These are phyloP conservation scores for Capronia coronata DNA, from an alignment of 2,329 filamentous ascomycete genomes.

Conservation along the genomic window DNA sequence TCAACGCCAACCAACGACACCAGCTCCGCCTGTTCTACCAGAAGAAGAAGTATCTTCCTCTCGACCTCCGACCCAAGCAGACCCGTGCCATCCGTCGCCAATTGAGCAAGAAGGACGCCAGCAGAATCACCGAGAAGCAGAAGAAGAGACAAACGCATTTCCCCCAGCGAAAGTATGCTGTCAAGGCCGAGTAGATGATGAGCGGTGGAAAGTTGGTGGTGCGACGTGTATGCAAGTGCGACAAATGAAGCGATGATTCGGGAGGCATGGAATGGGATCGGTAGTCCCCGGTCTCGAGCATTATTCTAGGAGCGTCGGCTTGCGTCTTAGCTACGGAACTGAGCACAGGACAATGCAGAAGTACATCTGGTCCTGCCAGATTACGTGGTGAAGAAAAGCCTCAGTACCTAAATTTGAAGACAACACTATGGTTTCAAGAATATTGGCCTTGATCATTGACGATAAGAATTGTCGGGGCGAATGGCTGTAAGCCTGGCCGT, in stretches of 20 bases:
- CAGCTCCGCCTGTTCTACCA: constrained; percentile 99
- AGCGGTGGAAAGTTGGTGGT: constrained; percentile 31
- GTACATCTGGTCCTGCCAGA: constrained; percentile 1
- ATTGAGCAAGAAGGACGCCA: constrained; percentile 84
- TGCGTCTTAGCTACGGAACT: background rate
- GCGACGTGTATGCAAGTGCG: background rate
- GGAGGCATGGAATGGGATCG: background rate
- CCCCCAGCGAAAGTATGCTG: constrained; percentile 96
- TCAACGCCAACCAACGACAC: constrained; percentile 98
- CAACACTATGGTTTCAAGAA: background rate
- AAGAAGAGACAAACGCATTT: constrained; percentile 96
- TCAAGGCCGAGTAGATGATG: constrained; percentile 60
- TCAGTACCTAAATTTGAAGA: constrained; percentile 4
- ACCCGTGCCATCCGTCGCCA: constrained; percentile 96
- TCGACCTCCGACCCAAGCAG: constrained; percentile 97
- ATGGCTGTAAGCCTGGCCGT: background rate
- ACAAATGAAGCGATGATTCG: background rate
- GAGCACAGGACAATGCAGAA: background rate
- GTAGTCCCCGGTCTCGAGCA: background rate
- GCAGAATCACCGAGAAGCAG: constrained; percentile 81
- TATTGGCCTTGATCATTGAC: background rate
- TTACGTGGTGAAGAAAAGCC: background rate
- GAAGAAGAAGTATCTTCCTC: constrained; percentile 98
- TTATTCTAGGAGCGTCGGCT: background rate
- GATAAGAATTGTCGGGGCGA: constrained; percentile 17